Evolutionary conservation across 2,329 filamentous ascomycete species (phyloP).

Genomic region (Aschersonia sp.): DNA sequence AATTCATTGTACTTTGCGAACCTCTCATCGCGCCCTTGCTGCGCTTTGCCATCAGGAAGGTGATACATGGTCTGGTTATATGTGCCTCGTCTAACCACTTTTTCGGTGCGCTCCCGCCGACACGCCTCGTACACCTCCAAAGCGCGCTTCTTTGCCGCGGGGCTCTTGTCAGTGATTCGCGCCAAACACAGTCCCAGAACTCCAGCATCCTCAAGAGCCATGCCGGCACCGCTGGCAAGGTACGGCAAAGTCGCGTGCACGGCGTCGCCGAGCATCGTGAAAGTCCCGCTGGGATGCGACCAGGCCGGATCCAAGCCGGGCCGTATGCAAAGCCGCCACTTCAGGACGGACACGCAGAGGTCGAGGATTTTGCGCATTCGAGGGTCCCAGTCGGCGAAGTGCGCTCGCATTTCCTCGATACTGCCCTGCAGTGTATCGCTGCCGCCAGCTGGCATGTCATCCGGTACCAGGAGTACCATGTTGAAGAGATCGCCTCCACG

Average conservation of each 20-base stretch:
- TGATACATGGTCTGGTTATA: conserved; percentile 48
- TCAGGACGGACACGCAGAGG: conserved; percentile 42
- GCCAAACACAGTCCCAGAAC: conserved; percentile 41
- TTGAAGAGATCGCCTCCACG: conserved; percentile 28
- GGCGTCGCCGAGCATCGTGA: conserved; percentile 48
- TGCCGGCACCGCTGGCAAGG: conserved; percentile 39
- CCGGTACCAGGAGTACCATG: conserved; percentile 29
- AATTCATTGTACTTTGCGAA: conserved; percentile 16
- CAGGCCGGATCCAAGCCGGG: conserved; percentile 34
- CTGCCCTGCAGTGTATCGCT: not conserved
- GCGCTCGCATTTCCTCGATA: conserved; percentile 28
- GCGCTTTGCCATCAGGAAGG: conserved; percentile 41
- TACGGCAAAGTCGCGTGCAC: conserved; percentile 53
- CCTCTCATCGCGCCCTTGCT: conserved; percentile 32
- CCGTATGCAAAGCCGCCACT: conserved; percentile 46
- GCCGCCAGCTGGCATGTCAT: conserved; percentile 21
- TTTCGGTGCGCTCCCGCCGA: conserved; percentile 41
- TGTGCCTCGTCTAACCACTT: conserved; percentile 45
- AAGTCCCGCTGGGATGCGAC: conserved; percentile 39
- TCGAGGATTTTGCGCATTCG: conserved; percentile 38
- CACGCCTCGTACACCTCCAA: conserved; percentile 40
- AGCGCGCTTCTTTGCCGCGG: conserved; percentile 17
- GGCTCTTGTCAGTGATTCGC: conserved; percentile 24
- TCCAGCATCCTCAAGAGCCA: conserved; percentile 46
- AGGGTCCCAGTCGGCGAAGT: conserved; percentile 44